These are phyloP conservation scores for Plenodomus lindquistii DNA, from an alignment of 2,329 filamentous ascomycete species.

Conservation along the genomic window DNA sequence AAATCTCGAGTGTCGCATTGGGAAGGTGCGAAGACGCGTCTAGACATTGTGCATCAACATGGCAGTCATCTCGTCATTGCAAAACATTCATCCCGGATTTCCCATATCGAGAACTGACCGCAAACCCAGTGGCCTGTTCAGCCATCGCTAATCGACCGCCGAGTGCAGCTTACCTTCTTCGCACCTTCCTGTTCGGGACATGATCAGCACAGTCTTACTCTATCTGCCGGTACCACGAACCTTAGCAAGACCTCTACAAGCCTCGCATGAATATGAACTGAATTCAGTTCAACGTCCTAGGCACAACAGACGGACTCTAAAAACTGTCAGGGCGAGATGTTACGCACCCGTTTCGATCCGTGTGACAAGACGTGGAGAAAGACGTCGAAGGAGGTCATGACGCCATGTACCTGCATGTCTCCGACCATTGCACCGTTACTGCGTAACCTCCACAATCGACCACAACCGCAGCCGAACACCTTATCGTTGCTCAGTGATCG, in stretches of 20 bases:
- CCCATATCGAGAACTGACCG: conserved; percentile 21
- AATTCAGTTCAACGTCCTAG: too few species aligned
- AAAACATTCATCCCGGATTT: conserved; percentile 1
- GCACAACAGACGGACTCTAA: too few species aligned
- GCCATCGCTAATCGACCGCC: conserved; percentile 17
- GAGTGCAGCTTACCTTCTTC: conserved; percentile 4
- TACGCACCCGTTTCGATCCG: too few species aligned
- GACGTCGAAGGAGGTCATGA: neutral
- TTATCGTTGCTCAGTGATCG: conserved; percentile 17
- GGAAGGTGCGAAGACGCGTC: neutral
- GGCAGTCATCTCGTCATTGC: neutral
- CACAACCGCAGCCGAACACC: neutral
- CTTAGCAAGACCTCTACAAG: neutral
- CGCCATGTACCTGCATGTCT: neutral
- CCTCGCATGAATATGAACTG: neutral
- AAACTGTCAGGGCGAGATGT: too few species aligned
- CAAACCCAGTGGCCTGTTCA: conserved; percentile 5
- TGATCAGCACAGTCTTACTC: neutral
- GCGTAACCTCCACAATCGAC: neutral
- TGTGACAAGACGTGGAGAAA: too few species aligned
- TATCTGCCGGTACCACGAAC: conserved; percentile 3
- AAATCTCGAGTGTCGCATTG: neutral
- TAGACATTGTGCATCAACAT: neutral
- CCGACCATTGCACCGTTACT: neutral
- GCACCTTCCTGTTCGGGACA: conserved; percentile 23